Percentiles rank a stretch among this genome's conserved stretches.
Conservation (phyloP, 1,284 basidiomycete species). For the Rhodotorula sp. region DNA sequence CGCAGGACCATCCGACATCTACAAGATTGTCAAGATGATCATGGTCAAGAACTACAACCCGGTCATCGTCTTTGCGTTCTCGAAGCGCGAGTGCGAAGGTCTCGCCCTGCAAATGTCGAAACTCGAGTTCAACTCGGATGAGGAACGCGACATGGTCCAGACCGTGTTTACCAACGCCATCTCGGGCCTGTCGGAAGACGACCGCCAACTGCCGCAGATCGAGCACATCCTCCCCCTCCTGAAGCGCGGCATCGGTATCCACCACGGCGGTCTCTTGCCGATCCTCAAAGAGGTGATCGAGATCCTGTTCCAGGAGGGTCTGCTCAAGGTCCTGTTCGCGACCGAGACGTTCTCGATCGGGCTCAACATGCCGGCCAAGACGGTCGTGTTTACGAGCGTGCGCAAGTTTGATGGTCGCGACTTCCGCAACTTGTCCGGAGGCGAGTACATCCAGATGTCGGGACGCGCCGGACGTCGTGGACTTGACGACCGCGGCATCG, state of each 20-base stretch:
- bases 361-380: constrained; percentile 99
- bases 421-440: constrained; percentile 78
- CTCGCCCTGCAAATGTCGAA: constrained; percentile 90
- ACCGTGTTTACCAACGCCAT: constrained; percentile 96
- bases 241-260: constrained; percentile 94
- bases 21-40: constrained; percentile 98
- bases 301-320: constrained; percentile 98
- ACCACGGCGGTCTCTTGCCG: constrained; percentile 95
- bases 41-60: constrained; percentile 98
- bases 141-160: constrained; percentile 83
- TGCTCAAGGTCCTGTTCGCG: constrained; percentile 97
- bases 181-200: constrained; percentile 80
- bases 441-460: constrained; percentile 99
- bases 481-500: constrained; percentile 96
- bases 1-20: constrained; percentile 85
- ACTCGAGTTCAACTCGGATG: constrained; percentile 90
- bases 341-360: constrained; percentile 99
- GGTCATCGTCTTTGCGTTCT: constrained; percentile 98
- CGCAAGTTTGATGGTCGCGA: constrained; percentile 95
- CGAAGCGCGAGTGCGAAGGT: constrained; percentile 94
- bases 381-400: constrained; percentile 93
- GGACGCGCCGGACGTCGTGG: constrained; percentile 96
- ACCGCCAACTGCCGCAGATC: constrained; percentile 90
- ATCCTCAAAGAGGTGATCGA: constrained; percentile 99
- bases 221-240: constrained; percentile 87